Conservation (phyloP, 352 stramenopile genomes). For the Phytophthora litchii region DNA sequence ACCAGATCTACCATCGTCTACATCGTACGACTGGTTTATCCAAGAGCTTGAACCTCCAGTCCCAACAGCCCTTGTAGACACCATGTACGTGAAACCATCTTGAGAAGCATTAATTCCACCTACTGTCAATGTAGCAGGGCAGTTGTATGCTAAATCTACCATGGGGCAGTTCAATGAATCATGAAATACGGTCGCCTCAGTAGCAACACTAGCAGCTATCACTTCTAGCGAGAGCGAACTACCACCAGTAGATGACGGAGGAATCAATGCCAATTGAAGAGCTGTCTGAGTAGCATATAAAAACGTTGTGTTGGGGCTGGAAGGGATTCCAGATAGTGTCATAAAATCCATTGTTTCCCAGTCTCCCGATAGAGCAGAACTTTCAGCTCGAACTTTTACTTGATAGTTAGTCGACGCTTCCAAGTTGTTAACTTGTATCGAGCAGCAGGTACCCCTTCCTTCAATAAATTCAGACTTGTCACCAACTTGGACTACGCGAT, state of each 20-base stretch:
- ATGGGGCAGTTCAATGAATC: constrained; percentile 8
- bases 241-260: constrained; percentile 21
- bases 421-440: constrained; percentile 19
- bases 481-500: constrained; percentile 12
- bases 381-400: constrained; percentile 28
- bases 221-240: constrained; percentile 22
- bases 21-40: constrained; percentile 26
- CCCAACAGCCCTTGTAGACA: constrained; percentile 37
- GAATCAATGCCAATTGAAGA: constrained; percentile 30
- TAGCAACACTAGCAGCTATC: constrained; percentile 5
- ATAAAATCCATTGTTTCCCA: constrained; percentile 37
- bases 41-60: constrained; percentile 38
- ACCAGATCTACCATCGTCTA: constrained; percentile 27
- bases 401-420: constrained; percentile 29
- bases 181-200: constrained; percentile 2
- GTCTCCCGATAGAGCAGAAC: constrained; percentile 20
- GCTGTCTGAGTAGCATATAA: constrained; percentile 30
- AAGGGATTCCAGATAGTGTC: constrained; percentile 37
- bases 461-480: constrained; percentile 28
- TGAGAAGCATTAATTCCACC: constrained; percentile 7
- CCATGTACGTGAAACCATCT: constrained; percentile 22
- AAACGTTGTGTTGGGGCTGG: constrained; percentile 21
- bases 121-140: constrained; percentile 27
- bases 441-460: constrained; percentile 11
- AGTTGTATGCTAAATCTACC: constrained; percentile 14